phyloP scores from a whole-genome alignment of 2,329 filamentous ascomycete species.

The Alternaria gansuensis region DNA sequence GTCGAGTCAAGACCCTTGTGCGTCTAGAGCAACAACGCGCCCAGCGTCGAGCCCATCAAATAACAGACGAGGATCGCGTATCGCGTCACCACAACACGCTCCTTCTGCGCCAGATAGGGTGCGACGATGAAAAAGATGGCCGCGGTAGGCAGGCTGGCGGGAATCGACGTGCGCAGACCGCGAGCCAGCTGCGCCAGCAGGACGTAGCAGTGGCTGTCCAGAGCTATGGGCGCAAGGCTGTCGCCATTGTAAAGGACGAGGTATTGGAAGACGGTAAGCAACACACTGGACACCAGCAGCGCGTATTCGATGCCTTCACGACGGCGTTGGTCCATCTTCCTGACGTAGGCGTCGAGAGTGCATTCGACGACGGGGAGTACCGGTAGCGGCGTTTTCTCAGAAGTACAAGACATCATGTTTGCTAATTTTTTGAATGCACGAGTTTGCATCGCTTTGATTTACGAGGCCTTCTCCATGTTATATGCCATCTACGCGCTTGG shows the following conservation, averaged over 20 bases:
- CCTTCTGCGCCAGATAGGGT: slow-evolving; percentile 30
- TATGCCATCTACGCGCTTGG: slow-evolving; percentile 9
- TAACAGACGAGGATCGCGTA: slow-evolving; percentile 38
- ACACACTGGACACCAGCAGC: slow-evolving; percentile 14
- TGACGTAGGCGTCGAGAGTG: background rate
- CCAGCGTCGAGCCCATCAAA: slow-evolving; percentile 32
- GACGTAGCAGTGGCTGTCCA: slow-evolving; percentile 12
- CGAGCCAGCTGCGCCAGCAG: slow-evolving; percentile 27
- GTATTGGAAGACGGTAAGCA: slow-evolving; percentile 27
- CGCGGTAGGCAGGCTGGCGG: slow-evolving; percentile 33
- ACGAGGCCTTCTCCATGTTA: slow-evolving; percentile 6
- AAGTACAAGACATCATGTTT: slow-evolving; percentile 10
- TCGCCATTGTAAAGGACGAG: slow-evolving; percentile 30
- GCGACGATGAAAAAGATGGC: slow-evolving; percentile 33
- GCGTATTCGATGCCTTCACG: slow-evolving; percentile 16
- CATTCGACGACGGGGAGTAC: slow-evolving; percentile 14
- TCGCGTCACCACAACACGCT: slow-evolving; percentile 27
- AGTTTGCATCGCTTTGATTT: background rate
- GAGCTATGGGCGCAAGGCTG: slow-evolving; percentile 8
- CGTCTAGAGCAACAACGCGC: slow-evolving; percentile 28
- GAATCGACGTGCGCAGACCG: slow-evolving; percentile 33
- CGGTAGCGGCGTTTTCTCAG: slow-evolving; percentile 20
- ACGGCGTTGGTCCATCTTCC: slow-evolving; percentile 5
- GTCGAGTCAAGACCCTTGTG: slow-evolving; percentile 19
- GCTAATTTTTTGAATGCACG: background rate